Percentiles rank a stretch among this genome's conserved stretches.
These are phyloP conservation scores for Phaseolus coccineus DNA, from an alignment of 331 rosid genomes.

Conservation along the genomic window DNA sequence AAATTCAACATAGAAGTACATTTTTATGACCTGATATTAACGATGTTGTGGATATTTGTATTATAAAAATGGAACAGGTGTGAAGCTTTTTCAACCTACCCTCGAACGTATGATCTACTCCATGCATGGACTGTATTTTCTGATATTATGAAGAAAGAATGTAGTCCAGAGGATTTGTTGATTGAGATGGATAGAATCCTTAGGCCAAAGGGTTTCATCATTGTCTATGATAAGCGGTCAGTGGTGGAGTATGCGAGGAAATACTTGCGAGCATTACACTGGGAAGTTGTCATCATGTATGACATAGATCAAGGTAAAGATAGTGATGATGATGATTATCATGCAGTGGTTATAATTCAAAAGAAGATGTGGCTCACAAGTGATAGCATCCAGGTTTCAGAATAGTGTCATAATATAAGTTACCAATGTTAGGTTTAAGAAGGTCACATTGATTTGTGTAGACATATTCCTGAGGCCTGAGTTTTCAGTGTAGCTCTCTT, in stretches of 20 bases:
- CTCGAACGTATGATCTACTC: constrained; percentile 73
- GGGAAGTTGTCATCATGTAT: constrained; percentile 63
- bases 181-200: constrained; percentile 75
- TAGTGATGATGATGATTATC: constrained; percentile 47
- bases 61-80: constrained; percentile 52
- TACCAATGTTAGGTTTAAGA: neutral
- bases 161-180: constrained; percentile 70
- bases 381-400: constrained; percentile 53
- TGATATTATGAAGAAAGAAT: constrained; percentile 64
- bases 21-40: constrained; percentile 2
- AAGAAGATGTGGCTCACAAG: constrained; percentile 75
- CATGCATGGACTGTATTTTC: constrained; percentile 78
- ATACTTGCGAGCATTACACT: constrained; percentile 61
- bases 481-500: constrained; percentile 20
- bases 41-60: neutral
- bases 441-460: neutral
- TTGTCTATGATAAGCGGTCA: constrained; percentile 60
- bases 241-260: constrained; percentile 61
- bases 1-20: neutral
- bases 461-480: neutral
- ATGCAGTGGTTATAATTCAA: constrained; percentile 60
- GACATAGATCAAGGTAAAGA: constrained; percentile 42
- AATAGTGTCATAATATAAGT: constrained; percentile 37
- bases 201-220: constrained; percentile 73
- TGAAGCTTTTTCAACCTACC: constrained; percentile 77